These are phyloP conservation scores for Skeletonema tropicum DNA, from an alignment of 108 stramenopile species.

Conservation along the genomic window DNA sequence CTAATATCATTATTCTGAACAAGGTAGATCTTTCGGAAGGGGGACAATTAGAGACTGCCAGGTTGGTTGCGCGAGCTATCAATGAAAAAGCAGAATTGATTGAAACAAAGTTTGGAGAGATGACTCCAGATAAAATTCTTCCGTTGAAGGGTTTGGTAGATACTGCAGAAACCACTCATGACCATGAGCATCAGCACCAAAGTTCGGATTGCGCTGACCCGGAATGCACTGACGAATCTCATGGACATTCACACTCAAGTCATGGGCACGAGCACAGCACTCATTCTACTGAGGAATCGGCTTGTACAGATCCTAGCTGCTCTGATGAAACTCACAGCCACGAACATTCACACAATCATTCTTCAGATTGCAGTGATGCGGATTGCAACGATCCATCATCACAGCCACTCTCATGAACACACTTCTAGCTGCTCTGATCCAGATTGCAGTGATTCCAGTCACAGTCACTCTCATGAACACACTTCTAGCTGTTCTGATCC, in stretches of 20 bases:
- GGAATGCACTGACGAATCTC: slow-evolving; percentile 31
- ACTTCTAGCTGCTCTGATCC: slow-evolving; percentile 47
- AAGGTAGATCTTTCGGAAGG: slow-evolving; percentile 82
- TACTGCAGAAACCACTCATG: slow-evolving; percentile 14
- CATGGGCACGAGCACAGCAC: slow-evolving; percentile 26
- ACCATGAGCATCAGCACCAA: slow-evolving; percentile 35
- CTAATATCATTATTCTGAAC: slow-evolving; percentile 89
- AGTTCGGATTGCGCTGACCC: slow-evolving; percentile 14
- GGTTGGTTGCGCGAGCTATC: slow-evolving; percentile 58
- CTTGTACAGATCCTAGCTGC: slow-evolving; percentile 21
- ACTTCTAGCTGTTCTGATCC: slow-evolving; percentile 48
- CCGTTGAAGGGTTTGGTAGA: neutral
- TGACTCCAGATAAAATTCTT: slow-evolving; percentile 59
- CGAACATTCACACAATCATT: slow-evolving; percentile 21
- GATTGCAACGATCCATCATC: slow-evolving; percentile 34
- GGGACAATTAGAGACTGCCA: slow-evolving; percentile 53
- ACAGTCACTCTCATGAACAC: slow-evolving; percentile 26
- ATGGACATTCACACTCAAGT: slow-evolving; percentile 35
- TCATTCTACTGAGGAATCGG: slow-evolving; percentile 15
- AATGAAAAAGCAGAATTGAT: slow-evolving; percentile 77
- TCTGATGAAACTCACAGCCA: slow-evolving; percentile 43
- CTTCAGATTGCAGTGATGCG: slow-evolving; percentile 37
- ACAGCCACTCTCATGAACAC: slow-evolving; percentile 28
- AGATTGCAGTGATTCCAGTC: slow-evolving; percentile 42
- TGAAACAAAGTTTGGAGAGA: slow-evolving; percentile 59